These are phyloP conservation scores for Clonostachys rosea DNA, from an alignment of 2,329 filamentous ascomycete genomes.

Conservation along the genomic window DNA sequence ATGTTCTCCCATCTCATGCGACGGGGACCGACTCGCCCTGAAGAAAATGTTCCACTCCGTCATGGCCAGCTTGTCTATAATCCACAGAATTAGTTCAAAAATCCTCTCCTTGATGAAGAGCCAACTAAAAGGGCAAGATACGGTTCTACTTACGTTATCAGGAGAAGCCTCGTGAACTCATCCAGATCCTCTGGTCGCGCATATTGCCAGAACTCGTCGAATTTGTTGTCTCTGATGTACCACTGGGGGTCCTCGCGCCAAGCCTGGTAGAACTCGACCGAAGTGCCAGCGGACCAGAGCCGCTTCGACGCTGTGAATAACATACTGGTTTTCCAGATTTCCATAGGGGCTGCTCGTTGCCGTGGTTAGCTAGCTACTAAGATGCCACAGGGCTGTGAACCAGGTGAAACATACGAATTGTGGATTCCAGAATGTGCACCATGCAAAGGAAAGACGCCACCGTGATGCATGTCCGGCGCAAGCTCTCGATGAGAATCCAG, in stretches of 20 bases:
- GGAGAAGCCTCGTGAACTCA: slow-evolving; percentile 29
- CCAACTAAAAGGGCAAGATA: neutral
- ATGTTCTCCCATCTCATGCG: too few species aligned
- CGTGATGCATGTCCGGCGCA: slow-evolving; percentile 29
- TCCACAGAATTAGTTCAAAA: neutral
- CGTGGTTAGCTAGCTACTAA: neutral
- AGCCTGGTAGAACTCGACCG: slow-evolving; percentile 33
- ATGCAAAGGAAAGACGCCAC: slow-evolving; percentile 23
- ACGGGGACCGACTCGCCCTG: slow-evolving; percentile 11
- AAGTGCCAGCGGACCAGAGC: slow-evolving; percentile 34
- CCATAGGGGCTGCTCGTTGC: neutral
- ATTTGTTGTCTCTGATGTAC: slow-evolving; percentile 22
- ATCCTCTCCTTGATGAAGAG: neutral
- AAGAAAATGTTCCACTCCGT: slow-evolving; percentile 29
- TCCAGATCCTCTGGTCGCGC: slow-evolving; percentile 28
- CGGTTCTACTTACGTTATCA: slow-evolving; percentile 26
- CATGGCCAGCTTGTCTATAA: slow-evolving; percentile 24
- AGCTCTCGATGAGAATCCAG: slow-evolving; percentile 37
- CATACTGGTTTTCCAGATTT: neutral
- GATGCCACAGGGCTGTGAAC: slow-evolving; percentile 7
- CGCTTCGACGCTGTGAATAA: slow-evolving; percentile 31
- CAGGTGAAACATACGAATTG: slow-evolving; percentile 16
- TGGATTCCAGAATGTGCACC: slow-evolving; percentile 22
- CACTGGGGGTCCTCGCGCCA: slow-evolving; percentile 37
- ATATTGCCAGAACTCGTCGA: slow-evolving; percentile 28